Evolutionary conservation across 495 filamentous ascomycete species (phyloP), one percentile per base, ranked within the genome.

Genomic region (Podospora appendiculata): DNA sequence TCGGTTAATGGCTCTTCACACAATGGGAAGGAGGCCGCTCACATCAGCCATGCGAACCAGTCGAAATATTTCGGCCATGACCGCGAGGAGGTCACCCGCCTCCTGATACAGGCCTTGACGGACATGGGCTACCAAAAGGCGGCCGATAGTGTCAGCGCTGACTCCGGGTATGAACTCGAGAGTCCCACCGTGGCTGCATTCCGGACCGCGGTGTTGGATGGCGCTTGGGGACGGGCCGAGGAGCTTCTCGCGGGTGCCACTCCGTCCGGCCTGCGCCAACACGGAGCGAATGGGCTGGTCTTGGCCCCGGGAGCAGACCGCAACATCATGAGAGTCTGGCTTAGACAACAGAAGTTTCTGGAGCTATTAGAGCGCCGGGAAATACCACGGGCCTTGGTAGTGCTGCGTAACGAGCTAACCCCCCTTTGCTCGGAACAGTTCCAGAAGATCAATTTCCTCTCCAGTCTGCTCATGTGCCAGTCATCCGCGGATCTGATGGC

Each of bases 321-420:
- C 25, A 68, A 72, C 55, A 55, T 67, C 18, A 76, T 79, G 72
- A 64, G 64, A 39, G 94, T 99, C 69, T 82, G 82, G 70, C 72
- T 97, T 52, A 77, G 92, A 57, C 85, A 93, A 63, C 93, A 99
- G 63, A 99, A 97, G 68, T 99, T 90, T 66, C 73, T 99, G 32
- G 93, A 99, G 64, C 72, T 95, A 9, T 72, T 99, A 32, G 90
- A 97, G 66, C 70, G 77, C 52, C 72, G 82, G 52, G 83, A 97
- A 61, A 79, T 87, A 14, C 76, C 74, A 17, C 76, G 77, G 25
- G 93, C 94, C 13, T 68, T 97, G 50, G 77, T 77, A 59, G 90
- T 96, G 32, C 76, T 99, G 32, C 81, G 93, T 13, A 80, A 80
- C 57, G 93, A 99, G 67, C 74, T 99, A 49, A 94, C 90, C 6